Evolutionary conservation across 441 rosid species (phyloP).

Genomic region (Arabidopsis hybrid): DNA sequence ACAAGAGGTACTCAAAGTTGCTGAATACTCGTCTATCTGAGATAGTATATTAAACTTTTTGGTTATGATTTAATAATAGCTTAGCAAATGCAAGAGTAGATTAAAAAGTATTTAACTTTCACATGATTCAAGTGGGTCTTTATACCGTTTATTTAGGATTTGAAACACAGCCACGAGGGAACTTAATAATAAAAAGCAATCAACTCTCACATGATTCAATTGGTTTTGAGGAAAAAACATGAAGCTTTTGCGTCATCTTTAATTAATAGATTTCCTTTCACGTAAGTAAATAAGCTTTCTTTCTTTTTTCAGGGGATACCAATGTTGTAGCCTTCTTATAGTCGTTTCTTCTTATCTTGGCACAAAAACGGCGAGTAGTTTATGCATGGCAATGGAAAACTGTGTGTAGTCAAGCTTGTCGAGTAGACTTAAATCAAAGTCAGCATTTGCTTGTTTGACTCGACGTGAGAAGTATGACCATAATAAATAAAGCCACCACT

Average conservation of each 20-base stretch:
- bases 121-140: not conserved
- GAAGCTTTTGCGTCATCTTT: not conserved
- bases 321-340: not conserved
- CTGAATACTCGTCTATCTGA: not conserved
- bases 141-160: not conserved
- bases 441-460: slow-evolving; percentile 37
- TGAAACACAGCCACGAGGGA: not conserved
- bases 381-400: slow-evolving; percentile 1
- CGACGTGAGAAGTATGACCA: slow-evolving; percentile 13
- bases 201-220: slow-evolving; percentile 25
- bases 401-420: not conserved
- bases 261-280: slow-evolving; percentile 1
- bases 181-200: not conserved
- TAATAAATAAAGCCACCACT: slow-evolving; percentile 25
- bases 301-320: slow-evolving; percentile 11
- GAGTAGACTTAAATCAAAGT: not conserved
- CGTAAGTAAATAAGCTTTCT: not conserved
- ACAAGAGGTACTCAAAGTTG: slow-evolving; percentile 7
- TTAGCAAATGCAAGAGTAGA: slow-evolving; percentile 1
- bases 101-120: slow-evolving; percentile 6
- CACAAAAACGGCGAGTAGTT: slow-evolving; percentile 16
- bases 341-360: not conserved
- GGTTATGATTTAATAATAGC: not conserved
- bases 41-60: not conserved
- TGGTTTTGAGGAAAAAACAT: not conserved